Conservation (phyloP, 2,329 filamentous ascomycete species). For the Colletotrichum graminicola region DNA sequence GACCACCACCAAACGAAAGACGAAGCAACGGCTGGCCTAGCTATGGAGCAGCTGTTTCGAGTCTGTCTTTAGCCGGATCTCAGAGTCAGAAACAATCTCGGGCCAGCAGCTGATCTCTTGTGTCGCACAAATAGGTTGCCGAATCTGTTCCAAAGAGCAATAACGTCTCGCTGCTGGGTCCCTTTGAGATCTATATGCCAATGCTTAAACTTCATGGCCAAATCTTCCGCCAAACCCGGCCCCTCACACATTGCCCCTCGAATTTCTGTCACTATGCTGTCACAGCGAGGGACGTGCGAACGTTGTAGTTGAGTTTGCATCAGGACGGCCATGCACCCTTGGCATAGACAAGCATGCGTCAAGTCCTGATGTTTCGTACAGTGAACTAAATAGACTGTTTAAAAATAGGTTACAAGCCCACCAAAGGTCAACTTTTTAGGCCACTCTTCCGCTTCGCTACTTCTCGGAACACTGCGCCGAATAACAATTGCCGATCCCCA, state of each 20-base stretch:
- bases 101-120: constrained; percentile 21
- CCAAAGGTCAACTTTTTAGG: not conserved
- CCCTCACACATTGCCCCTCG: constrained; percentile 27
- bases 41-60: not conserved
- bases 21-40: not conserved
- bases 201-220: not conserved
- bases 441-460: constrained; percentile 1
- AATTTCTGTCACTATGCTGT: constrained; percentile 33
- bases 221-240: constrained; percentile 13
- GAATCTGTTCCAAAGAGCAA: not conserved
- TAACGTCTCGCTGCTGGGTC: constrained; percentile 1
- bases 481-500: constrained; percentile 17
- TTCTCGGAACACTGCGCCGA: constrained; percentile 11
- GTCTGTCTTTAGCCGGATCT: not conserved
- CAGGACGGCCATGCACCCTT: constrained; percentile 38
- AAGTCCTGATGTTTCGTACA: constrained; percentile 29
- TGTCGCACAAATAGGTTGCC: not conserved
- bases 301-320: constrained; percentile 37
- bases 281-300: constrained; percentile 41
- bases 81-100: not conserved
- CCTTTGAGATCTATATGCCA: not conserved
- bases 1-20: not conserved
- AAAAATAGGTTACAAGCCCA: constrained; percentile 29
- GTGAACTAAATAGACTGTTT: constrained; percentile 24
- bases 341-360: constrained; percentile 27